Conservation (phyloP, 768 basidiomycete species). For the Mycena albidolilacea region DNA sequence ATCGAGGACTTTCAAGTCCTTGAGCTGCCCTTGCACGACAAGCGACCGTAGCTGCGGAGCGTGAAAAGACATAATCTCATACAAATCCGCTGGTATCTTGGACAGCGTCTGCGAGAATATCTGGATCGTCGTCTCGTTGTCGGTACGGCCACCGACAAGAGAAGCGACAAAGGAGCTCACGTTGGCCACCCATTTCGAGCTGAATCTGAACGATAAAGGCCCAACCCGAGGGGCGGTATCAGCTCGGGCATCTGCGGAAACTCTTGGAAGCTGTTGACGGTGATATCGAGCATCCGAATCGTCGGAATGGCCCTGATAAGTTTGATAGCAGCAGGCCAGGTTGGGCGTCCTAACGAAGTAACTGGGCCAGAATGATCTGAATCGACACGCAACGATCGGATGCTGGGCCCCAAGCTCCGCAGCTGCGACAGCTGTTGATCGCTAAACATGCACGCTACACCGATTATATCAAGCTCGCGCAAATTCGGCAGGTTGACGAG, state of each 20-base stretch:
- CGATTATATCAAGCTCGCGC: constrained; percentile 6
- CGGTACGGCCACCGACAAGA: background rate
- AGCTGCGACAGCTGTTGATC: background rate
- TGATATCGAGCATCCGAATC: constrained; percentile 8
- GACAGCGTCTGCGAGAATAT: background rate
- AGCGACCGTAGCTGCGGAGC: constrained; percentile 5
- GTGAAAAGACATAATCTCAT: background rate
- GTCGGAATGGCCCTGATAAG: constrained; percentile 9
- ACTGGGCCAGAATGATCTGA: background rate
- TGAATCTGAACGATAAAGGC: constrained; percentile 12
- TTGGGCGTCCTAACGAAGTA: background rate
- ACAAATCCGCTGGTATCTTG: background rate
- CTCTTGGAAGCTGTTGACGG: background rate
- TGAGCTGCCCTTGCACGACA: background rate
- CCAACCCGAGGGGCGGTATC: background rate
- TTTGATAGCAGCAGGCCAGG: background rate
- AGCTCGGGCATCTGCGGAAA: background rate
- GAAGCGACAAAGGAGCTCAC: background rate
- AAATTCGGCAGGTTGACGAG: constrained; percentile 15
- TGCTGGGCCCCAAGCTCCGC: background rate
- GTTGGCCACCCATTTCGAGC: background rate
- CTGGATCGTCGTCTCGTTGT: background rate
- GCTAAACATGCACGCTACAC: background rate
- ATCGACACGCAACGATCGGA: constrained; percentile 16
- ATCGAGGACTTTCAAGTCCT: background rate